Base-by-base conservation (phyloP, 2,329 filamentous ascomycete genomes). In the Diaporthe citriasiana region DNA sequence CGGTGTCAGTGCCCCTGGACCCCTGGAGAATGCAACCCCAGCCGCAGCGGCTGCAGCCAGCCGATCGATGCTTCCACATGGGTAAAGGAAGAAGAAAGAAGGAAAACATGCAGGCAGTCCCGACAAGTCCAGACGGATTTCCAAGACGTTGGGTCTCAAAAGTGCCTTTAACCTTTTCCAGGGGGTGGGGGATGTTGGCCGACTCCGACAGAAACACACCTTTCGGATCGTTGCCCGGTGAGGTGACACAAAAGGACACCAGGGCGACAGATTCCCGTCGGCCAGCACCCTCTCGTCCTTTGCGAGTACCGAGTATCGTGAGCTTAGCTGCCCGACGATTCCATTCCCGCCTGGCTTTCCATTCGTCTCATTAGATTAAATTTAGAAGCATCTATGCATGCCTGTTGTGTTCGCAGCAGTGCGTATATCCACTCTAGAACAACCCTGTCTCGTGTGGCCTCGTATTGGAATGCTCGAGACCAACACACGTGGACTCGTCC, bases 241-340 rank as follows among this genome's bases (percentile, higher is more conserved):
- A 51, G 45, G 63, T 66, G 63, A 70, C 50, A 70, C 66, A 38
- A 71, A 22, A 47, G 19, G 22, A 51, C 47, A 51, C 47, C 47
- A 51, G 47, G 69, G 72, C 69, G 72, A 74, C 72, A 74, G 72
- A 59, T 3, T 40, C 35, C 72, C 72, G 72, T 68, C 69, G 51
- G 50, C 59, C 55, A 71, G 33, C 45, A 66, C 27, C 63, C 22
- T 35, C 60, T 66, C 60, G 27, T 33, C n/a, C 33, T 66, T 15
- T 65, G 42, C 27, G 6, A 66, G 60, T 51, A 35, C 30, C 9
- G 45, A 33, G 63, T 66, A 27, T 50, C 45, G 45, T 38, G 63
- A 27, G 63, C 30, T 38, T 50, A 27, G 63, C 63, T 51, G 63
- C 63, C 63, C 63, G 25, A 47, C 47, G 42, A 50, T 33, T 30